Base-by-base conservation (phyloP, 2,329 filamentous ascomycete species). In the Pseudopithomyces chartarum region DNA sequence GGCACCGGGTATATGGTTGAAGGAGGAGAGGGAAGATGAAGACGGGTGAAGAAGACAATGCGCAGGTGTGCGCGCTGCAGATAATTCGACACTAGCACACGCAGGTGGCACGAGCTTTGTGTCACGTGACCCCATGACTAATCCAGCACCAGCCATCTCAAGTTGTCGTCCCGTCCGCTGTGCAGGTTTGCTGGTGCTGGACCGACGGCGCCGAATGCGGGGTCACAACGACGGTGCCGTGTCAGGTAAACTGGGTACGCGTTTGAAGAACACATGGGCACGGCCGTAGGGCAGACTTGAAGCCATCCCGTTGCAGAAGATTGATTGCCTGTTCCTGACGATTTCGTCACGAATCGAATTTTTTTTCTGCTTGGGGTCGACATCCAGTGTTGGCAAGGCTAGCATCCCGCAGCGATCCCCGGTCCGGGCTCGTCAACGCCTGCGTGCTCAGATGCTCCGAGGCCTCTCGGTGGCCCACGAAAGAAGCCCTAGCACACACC, bases 1-100 rank as follows among this genome's bases (percentile, higher is more conserved):
- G 61, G 61, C 47, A 56, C 60, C 59, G 62, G 58, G 55, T 57
- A 57, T 57, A 57, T 61, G 58, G 53, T 38, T 49, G 58, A 49
- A 56, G 56, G 52, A 34, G n/a, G 57, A 48, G 29, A 52, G 36
- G 55, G 51, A 52, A 23, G 56, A 49, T 32, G 52, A 51, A 40
- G 43, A 12, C 19, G 33, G 58, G 32, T 53, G 56, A 56, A 39
- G 55, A 56, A 61, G 32, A 38, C 26, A 22, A 36, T 34, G 26
- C 26, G 8, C 26, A n/a, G 12, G 34, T 38, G 34, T 38, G 34
- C 5, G 34, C 6, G 34, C 34, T 38, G 34, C 34, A 38, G 34
- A 38, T n/a, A 38, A 38, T 38, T 38, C 34, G 26, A 8, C 5
- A 13, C 34, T 38, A 38, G 34, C 34, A n/a, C 3, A 8, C 5